Base-by-base conservation (phyloP, 768 basidiomycete genomes). In the Suillus variegatus region DNA sequence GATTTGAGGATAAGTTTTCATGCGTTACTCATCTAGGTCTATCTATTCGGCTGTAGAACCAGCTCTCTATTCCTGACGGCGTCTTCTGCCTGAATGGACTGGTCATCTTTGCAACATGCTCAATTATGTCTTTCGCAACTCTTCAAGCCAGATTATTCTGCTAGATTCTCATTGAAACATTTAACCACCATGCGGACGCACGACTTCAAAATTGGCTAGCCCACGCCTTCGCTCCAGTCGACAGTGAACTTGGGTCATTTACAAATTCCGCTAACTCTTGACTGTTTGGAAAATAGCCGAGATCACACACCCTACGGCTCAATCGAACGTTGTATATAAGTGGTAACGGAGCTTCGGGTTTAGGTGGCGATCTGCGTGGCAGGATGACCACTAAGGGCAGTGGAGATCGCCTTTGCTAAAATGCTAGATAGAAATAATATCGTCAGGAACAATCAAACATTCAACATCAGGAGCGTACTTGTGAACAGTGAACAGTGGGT, bases 401-500 rank as follows among this genome's bases (percentile, higher is more conserved):
- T 85, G 14, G 83, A 77, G 62, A 86, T 81, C 20, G 81, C 81
- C 67, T 84, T 82, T n/a, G 85, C 84, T 46, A 86, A 78, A 44
- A 81, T 74, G 65, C 86, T 87, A 66, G n/a, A 47, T 40, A 28
- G 28, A 60, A 58, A 56, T 13, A 18, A 12, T 7, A 10, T 72
- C 16, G 65, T 61, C 14, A 60, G 51, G 35, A 52, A 10, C 35
- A 20, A 20, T 8, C 12, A 22, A 2, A 4, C 28, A n/a, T 55
- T 51, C 12, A 43, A 28, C 14, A 14, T 44, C 47, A 67, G 35
- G 20, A 41, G 75, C 84, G 68, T 69, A 88, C 88, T 85, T 79
- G 69, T 88, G 88, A 64, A 89, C 81, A 28, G 86, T 86, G 69
- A 87, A 89, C 22, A 88, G 68, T 35, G 87, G 88, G 71, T 88